A percentile compares a stretch with the other conserved stretches of the same genome.
These are phyloP conservation scores for Thelephora ganbajun DNA, from an alignment of 768 basidiomycete species.

Conservation along the genomic window DNA sequence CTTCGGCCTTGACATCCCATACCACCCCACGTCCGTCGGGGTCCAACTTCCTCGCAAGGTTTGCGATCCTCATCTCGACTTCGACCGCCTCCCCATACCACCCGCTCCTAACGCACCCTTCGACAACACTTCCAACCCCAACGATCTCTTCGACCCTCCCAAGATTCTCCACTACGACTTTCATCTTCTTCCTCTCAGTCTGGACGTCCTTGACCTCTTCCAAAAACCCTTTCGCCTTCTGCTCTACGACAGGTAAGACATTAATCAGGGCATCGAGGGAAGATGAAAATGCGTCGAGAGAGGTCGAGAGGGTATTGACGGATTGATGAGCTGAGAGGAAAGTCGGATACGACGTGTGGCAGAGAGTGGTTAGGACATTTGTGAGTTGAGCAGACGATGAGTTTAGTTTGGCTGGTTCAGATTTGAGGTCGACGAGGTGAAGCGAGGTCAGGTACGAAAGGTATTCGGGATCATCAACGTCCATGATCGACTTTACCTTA, in stretches of 20 bases:
- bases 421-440: slow-evolving; percentile 50
- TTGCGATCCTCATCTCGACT: slow-evolving; percentile 56
- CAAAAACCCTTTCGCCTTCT: slow-evolving; percentile 56
- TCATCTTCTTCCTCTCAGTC: slow-evolving; percentile 57
- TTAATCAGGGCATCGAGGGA: slow-evolving; percentile 60
- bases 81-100: slow-evolving; percentile 88
- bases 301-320: slow-evolving; percentile 56
- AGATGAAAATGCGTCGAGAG: slow-evolving; percentile 59
- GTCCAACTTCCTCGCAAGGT: slow-evolving; percentile 26
- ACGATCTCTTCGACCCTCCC: slow-evolving; percentile 87
- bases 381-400: slow-evolving; percentile 81
- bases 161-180: slow-evolving; percentile 84
- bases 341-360: slow-evolving; percentile 82
- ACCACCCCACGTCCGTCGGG: slow-evolving; percentile 29
- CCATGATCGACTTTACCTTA: too few species aligned
- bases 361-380: slow-evolving; percentile 78
- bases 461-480: slow-evolving; percentile 27
- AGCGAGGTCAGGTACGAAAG: slow-evolving; percentile 52
- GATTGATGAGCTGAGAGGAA: slow-evolving; percentile 81
- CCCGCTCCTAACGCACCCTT: slow-evolving; percentile 86
- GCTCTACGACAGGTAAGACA: slow-evolving; percentile 68
- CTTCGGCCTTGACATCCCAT: slow-evolving; percentile 52
- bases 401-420: slow-evolving; percentile 63
- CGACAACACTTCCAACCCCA: slow-evolving; percentile 81
- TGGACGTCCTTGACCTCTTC: slow-evolving; percentile 64